A percentile compares a stretch with the other conserved stretches of the same genome.
phyloP scores from a whole-genome alignment of 345 rosid genomes.

The Abelmoschus esculentus region DNA sequence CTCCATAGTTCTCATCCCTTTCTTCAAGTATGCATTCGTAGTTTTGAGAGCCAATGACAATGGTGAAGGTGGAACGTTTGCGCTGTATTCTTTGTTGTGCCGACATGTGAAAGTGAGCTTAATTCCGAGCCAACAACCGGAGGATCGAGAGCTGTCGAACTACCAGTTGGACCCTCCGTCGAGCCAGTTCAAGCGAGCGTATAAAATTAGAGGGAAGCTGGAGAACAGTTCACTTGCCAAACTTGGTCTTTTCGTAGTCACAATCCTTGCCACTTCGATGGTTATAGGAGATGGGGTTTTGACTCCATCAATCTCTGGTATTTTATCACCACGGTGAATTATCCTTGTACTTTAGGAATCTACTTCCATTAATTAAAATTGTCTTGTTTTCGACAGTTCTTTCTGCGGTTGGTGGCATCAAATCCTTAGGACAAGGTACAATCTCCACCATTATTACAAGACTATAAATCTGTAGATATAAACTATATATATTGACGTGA shows the following conservation, averaged over 20 bases:
- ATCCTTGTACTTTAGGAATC: too few species aligned
- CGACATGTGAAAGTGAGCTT: slow-evolving; percentile 42
- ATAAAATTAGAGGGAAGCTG: slow-evolving; percentile 39
- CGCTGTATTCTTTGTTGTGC: slow-evolving; percentile 57
- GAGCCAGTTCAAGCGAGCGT: slow-evolving; percentile 29
- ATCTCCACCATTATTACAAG: not conserved
- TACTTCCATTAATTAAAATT: not conserved
- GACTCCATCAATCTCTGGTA: slow-evolving; percentile 75
- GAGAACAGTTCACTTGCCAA: slow-evolving; percentile 32
- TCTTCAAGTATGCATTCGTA: slow-evolving; percentile 57
- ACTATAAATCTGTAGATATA: not conserved
- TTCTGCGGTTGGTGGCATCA: slow-evolving; percentile 71
- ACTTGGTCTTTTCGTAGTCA: slow-evolving; percentile 45
- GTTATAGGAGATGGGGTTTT: slow-evolving; percentile 80
- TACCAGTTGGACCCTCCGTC: slow-evolving; percentile 52
- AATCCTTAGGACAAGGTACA: slow-evolving; percentile 53
- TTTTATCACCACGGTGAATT: too few species aligned
- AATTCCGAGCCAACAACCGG: slow-evolving; percentile 62
- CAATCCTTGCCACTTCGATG: slow-evolving; percentile 77
- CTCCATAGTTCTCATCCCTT: slow-evolving; percentile 42
- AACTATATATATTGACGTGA: not conserved
- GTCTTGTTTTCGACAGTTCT: slow-evolving; percentile 35
- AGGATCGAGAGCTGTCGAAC: slow-evolving; percentile 56
- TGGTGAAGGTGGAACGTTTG: slow-evolving; percentile 87
- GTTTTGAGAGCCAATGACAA: slow-evolving; percentile 71